These are phyloP conservation scores for Xylariales sp. DNA, from an alignment of 2,329 filamentous ascomycete species.

Conservation along the genomic window DNA sequence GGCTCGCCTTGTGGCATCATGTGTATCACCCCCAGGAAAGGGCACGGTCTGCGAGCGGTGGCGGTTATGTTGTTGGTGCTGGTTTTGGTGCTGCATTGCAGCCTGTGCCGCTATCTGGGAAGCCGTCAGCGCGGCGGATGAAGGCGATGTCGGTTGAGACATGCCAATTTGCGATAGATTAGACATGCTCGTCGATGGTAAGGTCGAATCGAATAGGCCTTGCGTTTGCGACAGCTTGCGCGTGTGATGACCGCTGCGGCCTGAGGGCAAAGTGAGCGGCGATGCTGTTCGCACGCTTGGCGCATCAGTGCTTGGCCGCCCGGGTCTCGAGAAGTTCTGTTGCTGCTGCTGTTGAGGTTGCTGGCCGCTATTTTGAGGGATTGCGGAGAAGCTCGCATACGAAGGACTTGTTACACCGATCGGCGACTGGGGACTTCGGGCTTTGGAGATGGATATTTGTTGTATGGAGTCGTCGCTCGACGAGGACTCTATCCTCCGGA, in stretches of 20 bases:
- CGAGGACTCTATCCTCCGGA: slow-evolving; percentile 40
- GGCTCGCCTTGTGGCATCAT: slow-evolving; percentile 37
- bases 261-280: slow-evolving; percentile 35
- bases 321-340: slow-evolving; percentile 56
- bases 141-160: slow-evolving; percentile 6
- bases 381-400: slow-evolving; percentile 43
- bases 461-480: slow-evolving; percentile 35
- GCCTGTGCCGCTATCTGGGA: slow-evolving; percentile 79
- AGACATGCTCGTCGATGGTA: slow-evolving; percentile 58
- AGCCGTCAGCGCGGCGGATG: slow-evolving; percentile 47
- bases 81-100: slow-evolving; percentile 51
- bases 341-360: slow-evolving; percentile 43
- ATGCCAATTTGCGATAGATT: slow-evolving; percentile 48
- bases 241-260: slow-evolving; percentile 27
- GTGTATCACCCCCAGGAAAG: slow-evolving; percentile 39
- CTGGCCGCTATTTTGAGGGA: too few species aligned
- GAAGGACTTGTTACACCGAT: slow-evolving; percentile 39
- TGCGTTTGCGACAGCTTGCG: slow-evolving; percentile 68
- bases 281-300: slow-evolving; percentile 34
- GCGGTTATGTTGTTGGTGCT: slow-evolving; percentile 44
- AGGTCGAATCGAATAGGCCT: slow-evolving; percentile 70
- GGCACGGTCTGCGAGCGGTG: slow-evolving; percentile 74
- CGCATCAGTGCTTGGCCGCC: slow-evolving; percentile 22
- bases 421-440: slow-evolving; percentile 31
- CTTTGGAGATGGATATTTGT: slow-evolving; percentile 35